Evolutionary conservation across 2,329 filamentous ascomycete species (phyloP), one percentile per base, ranked within the genome.

Genomic region (Alternaria metachromatica): DNA sequence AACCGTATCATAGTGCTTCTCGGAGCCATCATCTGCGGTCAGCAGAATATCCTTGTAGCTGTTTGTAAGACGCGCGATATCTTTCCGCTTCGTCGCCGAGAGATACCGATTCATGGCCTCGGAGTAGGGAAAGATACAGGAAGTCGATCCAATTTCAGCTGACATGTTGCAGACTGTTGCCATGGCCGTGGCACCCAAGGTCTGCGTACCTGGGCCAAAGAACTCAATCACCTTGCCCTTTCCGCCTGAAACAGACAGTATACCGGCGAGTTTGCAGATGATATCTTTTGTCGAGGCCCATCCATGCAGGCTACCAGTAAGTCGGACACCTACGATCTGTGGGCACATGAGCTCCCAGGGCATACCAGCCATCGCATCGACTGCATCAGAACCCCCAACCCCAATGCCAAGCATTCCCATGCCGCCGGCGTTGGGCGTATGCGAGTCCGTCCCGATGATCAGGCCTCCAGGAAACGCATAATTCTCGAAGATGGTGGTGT

Each of bases 401-500:
- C 80, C 79, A 7, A 81, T 73, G 3, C 76, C 79, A 7, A 79
- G 46, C 74, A 80, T 80, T 3, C 73, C 75, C 72, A 80, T 73
- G 0, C 78, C 78, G 1, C 76, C 79, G 5, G 77, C 77, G 45
- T 80, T 80, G 4, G 79, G 79, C 3, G 78, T 80, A 55, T 80
- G 77, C 2, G 79, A 81, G 54, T 81, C 78, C 3, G 78, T 80
- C 0, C 78, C 78, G 21, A 80, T 78, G 6, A 81, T 75, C 0
- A 80, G 45, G 1, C 78, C 78, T 3, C 79, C 78, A 1, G 78
- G 78, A 10, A 77, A 73, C 8, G 71, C 76, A 55, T 82, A 82
- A 55, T 82, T 80, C 63, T 82, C 81, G 43, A 82, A 80, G 18
- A 82, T 77, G 0, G 78, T 81, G 0, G 74, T 78, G 64, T 82